Evolutionary conservation across 2,329 filamentous ascomycete genomes (phyloP), one percentile per base, ranked within the genome.

Genomic region (Fusarium abutilonis): DNA sequence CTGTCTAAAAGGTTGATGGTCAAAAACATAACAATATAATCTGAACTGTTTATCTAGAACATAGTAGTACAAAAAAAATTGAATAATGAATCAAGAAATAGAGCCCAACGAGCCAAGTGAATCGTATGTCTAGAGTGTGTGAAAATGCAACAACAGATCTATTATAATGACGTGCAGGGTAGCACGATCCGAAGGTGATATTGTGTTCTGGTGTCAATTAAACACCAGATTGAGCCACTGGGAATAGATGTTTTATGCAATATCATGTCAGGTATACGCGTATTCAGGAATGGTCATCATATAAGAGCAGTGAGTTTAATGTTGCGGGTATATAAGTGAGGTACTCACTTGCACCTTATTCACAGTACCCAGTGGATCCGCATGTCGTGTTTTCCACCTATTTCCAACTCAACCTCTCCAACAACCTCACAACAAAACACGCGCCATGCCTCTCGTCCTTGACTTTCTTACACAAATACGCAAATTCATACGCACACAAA

Each of bases 391-490:
- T 67, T 59, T 56, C 56, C 36, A 17, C 21, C 40, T 32, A 49
- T 34, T 39, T 36, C 56, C 45, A 6, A 29, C 44, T 61, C 44
- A 58, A 55, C 31, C 52, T 54, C 46, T 31, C 44, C 28, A 29
- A 36, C n/a, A 34, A 40, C 11, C 17, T 26, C 10, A 40, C 21
- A 28, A 23, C 32, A 34, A 11, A n/a, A 26, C 23, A 14, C 4
- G 66, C 54, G 53, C 52, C 26, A 91, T 91, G 77, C 81, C 87
- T 34, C 83, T 90, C 39, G 77, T 91, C 19, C 80, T 86, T 64
- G 81, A 89, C 64, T 95, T 93, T 73, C 83, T 94, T 48, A 76
- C 77, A 10, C 84, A 85, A 51, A 83, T 94, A 51, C 83, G 85
- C 48, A 66, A 72, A 40, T 72, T 75, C 54, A 81, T 93, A 44